These are phyloP conservation scores for Nemania sp. DNA, from an alignment of 2,329 filamentous ascomycete species.

Conservation along the genomic window DNA sequence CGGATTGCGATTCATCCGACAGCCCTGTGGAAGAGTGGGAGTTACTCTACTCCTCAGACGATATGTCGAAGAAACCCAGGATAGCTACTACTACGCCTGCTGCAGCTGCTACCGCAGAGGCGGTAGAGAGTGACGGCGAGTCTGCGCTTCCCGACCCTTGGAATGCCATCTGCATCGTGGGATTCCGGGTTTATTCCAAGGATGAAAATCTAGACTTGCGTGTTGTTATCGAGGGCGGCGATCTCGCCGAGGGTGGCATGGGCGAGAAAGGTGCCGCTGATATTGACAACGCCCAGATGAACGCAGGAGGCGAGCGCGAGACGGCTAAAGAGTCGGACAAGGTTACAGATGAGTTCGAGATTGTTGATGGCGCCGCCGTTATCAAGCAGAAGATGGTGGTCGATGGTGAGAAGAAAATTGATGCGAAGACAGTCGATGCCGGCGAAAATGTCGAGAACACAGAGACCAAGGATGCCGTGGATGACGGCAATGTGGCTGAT, in stretches of 20 bases:
- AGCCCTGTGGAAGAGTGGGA: constrained; percentile 64
- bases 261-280: constrained; percentile 59
- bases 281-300: constrained; percentile 60
- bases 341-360: constrained; percentile 39
- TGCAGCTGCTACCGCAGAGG: constrained; percentile 30
- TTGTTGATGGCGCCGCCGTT: constrained; percentile 36
- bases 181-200: constrained; percentile 47
- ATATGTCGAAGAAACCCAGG: constrained; percentile 57
- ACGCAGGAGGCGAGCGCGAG: constrained; percentile 53
- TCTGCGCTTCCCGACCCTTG: constrained; percentile 44
- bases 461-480: constrained; percentile 6
- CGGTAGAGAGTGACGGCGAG: constrained; percentile 46
- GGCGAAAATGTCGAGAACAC: constrained; percentile 18
- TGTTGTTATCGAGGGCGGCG: constrained; percentile 58
- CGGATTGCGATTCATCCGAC: constrained; percentile 60
- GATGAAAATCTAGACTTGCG: constrained; percentile 57
- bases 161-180: constrained; percentile 48
- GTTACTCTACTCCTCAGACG: constrained; percentile 60
- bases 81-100: constrained; percentile 36
- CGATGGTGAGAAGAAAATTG: constrained; percentile 31
- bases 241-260: constrained; percentile 58
- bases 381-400: constrained; percentile 41
- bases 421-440: constrained; percentile 15
- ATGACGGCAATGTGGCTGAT: constrained; percentile 27
- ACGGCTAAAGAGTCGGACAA: constrained; percentile 34